Base-by-base conservation (phyloP, 176 grass and related monocot species). In the Avena eriantha region DNA sequence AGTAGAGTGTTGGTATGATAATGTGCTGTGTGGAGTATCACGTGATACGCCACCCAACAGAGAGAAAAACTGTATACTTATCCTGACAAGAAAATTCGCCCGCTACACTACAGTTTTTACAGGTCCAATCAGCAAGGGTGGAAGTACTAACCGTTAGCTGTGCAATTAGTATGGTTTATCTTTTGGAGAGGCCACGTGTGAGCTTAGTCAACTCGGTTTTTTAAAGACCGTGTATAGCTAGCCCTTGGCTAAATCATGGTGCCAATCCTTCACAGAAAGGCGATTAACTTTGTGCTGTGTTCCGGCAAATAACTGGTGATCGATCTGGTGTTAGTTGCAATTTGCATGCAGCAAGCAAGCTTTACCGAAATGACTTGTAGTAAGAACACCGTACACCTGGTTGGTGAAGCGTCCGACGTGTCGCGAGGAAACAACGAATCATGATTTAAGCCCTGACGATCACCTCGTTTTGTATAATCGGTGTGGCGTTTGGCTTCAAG, bases 391-490 rank as follows among this genome's bases (percentile, higher is more conserved):
- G 63, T 16, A 11, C 63, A 8, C 16, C 13, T 55, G 65, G 18
- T 31, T 73, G 18, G 80, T 83, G 55, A 83, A 43, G 29, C 55
- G 31, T 31, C 59, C 39, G 18, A 78, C 43, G 41, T 72, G 79
- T 64, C 39, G 45, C n/a, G 22, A 34, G 0, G 56, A 46, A 43
- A 12, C 66, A 66, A 21, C 0, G 56, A 55, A 41, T 18, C 14
- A 73, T 83, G 43, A 73, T 83, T 72, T 65, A 79, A 56, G 33
- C 3, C 45, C 59, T 78, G 84, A 83, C 88, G 24, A 47, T 29
- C 10, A 23, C 39, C 39, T 75, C 23, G 14, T 2, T 14, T 21
- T 2, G 39, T 8, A 31, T 31, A 41, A 26, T 49, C 36, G 18
- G 39, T 29, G 15, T 5, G 72, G 70, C 1, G 21, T 31, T 10